Evolutionary conservation across 345 rosid species (phyloP).

Genomic region (Gossypium anomalum): DNA sequence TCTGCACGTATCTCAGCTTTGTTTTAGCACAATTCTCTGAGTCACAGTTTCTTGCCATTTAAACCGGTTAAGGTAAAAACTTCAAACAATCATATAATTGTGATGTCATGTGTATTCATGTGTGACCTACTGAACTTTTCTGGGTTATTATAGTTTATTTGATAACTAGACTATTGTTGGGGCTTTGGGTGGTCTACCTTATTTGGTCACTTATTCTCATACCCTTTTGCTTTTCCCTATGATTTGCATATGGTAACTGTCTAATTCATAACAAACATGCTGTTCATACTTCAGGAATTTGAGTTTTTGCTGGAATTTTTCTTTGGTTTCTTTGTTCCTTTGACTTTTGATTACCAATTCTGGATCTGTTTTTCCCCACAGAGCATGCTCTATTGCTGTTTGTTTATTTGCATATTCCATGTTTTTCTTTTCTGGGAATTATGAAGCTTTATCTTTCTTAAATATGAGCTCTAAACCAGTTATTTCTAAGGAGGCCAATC

Average conservation of each 20-base stretch:
- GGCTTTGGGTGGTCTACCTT: background rate
- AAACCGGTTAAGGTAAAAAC: background rate
- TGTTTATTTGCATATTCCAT: background rate
- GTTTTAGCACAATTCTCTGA: background rate
- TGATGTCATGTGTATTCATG: background rate
- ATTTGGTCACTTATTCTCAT: background rate
- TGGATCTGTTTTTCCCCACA: background rate
- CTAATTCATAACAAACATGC: background rate
- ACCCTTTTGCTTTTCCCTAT: background rate
- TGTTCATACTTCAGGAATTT: background rate
- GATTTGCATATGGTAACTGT: conserved; percentile 1
- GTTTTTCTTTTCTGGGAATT: conserved; percentile 8
- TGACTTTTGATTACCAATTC: background rate
- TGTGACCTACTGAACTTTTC: background rate
- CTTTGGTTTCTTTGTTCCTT: background rate
- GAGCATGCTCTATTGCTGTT: background rate
- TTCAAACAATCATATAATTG: background rate
- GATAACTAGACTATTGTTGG: background rate
- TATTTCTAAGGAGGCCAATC: background rate
- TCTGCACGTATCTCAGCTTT: background rate
- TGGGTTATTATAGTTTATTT: no score
- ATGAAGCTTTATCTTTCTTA: background rate
- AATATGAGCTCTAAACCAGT: background rate
- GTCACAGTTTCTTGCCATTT: background rate
- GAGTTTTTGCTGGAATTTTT: background rate